Conservation (phyloP, 352 stramenopile species). For the Lagenidium sp. region DNA sequence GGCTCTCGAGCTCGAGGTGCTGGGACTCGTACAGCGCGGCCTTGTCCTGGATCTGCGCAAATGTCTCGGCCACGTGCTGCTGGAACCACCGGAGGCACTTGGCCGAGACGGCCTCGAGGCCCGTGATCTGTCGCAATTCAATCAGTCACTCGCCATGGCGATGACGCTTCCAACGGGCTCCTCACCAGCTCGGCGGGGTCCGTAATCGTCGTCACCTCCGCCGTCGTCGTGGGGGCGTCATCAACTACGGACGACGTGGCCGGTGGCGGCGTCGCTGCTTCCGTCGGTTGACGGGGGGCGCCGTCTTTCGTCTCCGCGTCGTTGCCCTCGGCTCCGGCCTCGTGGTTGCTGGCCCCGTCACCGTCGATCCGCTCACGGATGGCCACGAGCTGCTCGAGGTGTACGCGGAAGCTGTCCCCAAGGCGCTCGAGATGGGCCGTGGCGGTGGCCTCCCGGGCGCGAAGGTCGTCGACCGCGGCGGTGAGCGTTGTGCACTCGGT, state of each 20-base stretch:
- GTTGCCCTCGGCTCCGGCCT: not conserved
- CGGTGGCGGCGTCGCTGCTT: too few species aligned
- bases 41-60: constrained; percentile 32
- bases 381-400: constrained; percentile 49
- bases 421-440: constrained; percentile 27
- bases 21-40: constrained; percentile 34
- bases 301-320: not conserved
- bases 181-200: not conserved
- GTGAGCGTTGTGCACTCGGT: constrained; percentile 17
- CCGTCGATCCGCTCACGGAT: constrained; percentile 38
- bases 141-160: not conserved
- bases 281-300: not conserved
- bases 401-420: constrained; percentile 36
- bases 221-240: too few species aligned
- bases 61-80: constrained; percentile 32
- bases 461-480: constrained; percentile 5
- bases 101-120: constrained; percentile 28
- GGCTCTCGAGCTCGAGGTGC: constrained; percentile 29
- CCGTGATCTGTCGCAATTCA: constrained; percentile 20
- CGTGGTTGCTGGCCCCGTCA: too few species aligned
- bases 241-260: too few species aligned
- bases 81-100: constrained; percentile 55
- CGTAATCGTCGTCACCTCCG: too few species aligned
- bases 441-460: constrained; percentile 12
- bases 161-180: not conserved